Conservation (phyloP, 2,329 filamentous ascomycete species). For the Coniella lustricola region DNA sequence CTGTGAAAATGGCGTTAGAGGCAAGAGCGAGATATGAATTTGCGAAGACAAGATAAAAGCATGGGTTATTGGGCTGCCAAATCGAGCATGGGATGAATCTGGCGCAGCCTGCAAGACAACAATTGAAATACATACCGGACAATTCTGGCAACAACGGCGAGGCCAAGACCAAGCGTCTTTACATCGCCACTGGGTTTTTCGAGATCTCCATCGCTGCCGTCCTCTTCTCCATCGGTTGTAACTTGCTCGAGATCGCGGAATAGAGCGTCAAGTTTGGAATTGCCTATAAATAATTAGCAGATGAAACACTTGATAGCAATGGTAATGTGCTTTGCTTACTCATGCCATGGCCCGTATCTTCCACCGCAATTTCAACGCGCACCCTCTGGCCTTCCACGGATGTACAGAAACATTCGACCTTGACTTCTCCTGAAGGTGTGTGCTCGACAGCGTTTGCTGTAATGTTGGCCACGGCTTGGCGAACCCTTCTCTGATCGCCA, state of each 20-base stretch:
- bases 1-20: background rate
- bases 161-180: constrained; percentile 64
- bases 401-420: constrained; percentile 60
- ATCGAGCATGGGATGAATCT: no score
- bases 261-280: constrained; percentile 38
- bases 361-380: constrained; percentile 65
- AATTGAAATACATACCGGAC: constrained; percentile 38
- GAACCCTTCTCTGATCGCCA: constrained; percentile 72
- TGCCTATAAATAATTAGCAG: background rate
- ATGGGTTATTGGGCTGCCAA: no score
- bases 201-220: constrained; percentile 18
- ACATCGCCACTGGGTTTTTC: constrained; percentile 25
- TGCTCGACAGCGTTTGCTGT: constrained; percentile 80
- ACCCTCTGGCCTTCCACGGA: constrained; percentile 46
- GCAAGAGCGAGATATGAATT: background rate
- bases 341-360: constrained; percentile 72
- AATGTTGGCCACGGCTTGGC: constrained; percentile 76
- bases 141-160: constrained; percentile 82
- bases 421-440: constrained; percentile 60
- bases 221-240: constrained; percentile 33
- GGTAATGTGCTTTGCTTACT: constrained; percentile 35
- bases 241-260: constrained; percentile 56
- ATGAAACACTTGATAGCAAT: background rate
- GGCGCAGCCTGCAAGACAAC: no score
- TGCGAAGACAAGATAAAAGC: background rate